Evolutionary conservation across 495 filamentous ascomycete species (phyloP).

Genomic region (Echria macrotheca): DNA sequence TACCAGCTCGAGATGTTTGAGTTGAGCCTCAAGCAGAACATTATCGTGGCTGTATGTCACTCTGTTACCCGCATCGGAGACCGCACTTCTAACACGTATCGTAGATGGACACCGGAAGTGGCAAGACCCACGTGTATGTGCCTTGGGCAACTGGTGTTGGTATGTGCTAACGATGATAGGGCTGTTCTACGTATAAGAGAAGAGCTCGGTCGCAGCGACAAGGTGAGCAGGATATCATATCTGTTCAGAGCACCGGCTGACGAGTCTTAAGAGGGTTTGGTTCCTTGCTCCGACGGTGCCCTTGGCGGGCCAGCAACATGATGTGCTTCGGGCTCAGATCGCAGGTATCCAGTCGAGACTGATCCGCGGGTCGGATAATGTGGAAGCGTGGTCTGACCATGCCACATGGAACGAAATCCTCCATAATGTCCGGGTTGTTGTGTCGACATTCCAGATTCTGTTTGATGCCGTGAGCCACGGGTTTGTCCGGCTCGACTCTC

Average conservation of each 20-base stretch:
- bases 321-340: constrained; percentile 57
- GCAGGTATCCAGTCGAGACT: constrained; percentile 56
- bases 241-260: constrained; percentile 12
- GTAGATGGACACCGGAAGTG: constrained; percentile 90
- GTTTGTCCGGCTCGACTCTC: constrained; percentile 62
- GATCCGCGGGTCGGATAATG: constrained; percentile 62
- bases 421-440: constrained; percentile 60
- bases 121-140: constrained; percentile 85
- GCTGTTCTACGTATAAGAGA: constrained; percentile 70
- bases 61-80: neutral
- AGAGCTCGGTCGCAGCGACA: constrained; percentile 62
- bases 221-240: constrained; percentile 43
- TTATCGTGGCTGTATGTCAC: constrained; percentile 70
- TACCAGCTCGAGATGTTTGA: constrained; percentile 94
- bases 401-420: constrained; percentile 69
- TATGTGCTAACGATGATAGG: constrained; percentile 36
- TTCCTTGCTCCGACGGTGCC: constrained; percentile 77
- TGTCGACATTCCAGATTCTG: constrained; percentile 73
- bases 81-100: too few species aligned
- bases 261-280: constrained; percentile 76
- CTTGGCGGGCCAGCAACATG: constrained; percentile 67
- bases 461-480: constrained; percentile 74
- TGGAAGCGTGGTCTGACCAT: constrained; percentile 71
- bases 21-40: constrained; percentile 69
- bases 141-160: neutral